Percentiles rank a stretch among this genome's conserved stretches.
phyloP scores from a whole-genome alignment of 2,329 filamentous ascomycete species.

The Sarocladium oryzae region DNA sequence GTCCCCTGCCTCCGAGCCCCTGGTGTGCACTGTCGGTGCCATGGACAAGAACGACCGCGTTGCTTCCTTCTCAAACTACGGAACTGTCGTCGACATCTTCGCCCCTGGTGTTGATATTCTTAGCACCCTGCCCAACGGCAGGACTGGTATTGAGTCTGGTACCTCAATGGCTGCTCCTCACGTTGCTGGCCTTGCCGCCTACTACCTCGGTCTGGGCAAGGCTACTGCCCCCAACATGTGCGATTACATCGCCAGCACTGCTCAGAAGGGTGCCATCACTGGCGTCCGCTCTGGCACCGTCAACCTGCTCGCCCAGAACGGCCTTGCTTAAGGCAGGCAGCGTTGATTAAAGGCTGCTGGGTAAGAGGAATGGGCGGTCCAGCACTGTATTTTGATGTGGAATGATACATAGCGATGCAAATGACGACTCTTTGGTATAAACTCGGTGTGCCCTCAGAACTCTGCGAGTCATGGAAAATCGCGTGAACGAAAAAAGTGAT shows the following conservation, averaged over 20 bases:
- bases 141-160: conserved; percentile 33
- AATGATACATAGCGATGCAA: conserved; percentile 3
- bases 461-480: no score
- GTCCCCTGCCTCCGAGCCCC: conserved; percentile 41
- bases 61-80: conserved; percentile 47
- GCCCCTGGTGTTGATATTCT: conserved; percentile 42
- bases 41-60: conserved; percentile 33
- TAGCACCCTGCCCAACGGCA: conserved; percentile 38
- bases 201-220: conserved; percentile 47
- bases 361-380: background rate
- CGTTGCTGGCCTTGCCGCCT: conserved; percentile 55
- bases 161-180: conserved; percentile 57
- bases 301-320: conserved; percentile 30
- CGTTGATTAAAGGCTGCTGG: background rate
- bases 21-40: conserved; percentile 44
- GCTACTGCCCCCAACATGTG: conserved; percentile 29
- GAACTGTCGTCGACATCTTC: conserved; percentile 39
- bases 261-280: conserved; percentile 31
- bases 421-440: background rate
- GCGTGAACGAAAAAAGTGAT: no score
- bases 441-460: no score
- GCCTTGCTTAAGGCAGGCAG: conserved; percentile 8
- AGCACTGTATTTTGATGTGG: background rate
- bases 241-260: conserved; percentile 32
- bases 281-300: conserved; percentile 26